Conservation (phyloP, 306 rosid species). For the Prunus davidiana region DNA sequence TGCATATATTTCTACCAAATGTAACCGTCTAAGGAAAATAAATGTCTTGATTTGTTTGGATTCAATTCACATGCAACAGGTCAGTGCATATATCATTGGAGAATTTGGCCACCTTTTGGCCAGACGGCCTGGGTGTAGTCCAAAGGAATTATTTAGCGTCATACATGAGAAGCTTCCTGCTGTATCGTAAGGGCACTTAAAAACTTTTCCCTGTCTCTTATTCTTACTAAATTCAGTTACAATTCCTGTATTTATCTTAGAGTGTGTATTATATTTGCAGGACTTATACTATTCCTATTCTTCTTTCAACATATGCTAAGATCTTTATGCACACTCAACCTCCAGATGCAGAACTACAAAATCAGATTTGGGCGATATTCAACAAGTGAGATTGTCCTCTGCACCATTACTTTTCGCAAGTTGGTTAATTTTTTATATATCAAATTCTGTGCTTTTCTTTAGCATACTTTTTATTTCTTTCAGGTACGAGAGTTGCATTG, state of each 20-base stretch:
- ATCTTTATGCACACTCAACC: conserved; percentile 97
- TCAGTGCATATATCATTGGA: conserved; percentile 94
- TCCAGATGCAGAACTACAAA: conserved; percentile 94
- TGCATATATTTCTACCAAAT: conserved; percentile 10
- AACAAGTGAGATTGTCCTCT: conserved; percentile 66
- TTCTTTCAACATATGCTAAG: conserved; percentile 95
- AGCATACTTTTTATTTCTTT: conserved; percentile 28
- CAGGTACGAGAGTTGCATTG: conserved; percentile 98
- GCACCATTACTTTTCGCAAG: conserved; percentile 10
- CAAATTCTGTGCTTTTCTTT: conserved; percentile 25
- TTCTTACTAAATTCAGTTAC: background rate
- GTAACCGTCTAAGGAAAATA: background rate
- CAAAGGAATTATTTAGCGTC: conserved; percentile 75
- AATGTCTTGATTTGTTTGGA: conserved; percentile 10
- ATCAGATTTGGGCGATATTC: conserved; percentile 92
- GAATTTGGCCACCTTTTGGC: conserved; percentile 97
- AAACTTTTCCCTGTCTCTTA: conserved; percentile 5
- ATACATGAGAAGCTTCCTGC: conserved; percentile 99
- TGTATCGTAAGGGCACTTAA: conserved; percentile 67
- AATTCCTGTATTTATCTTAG: conserved; percentile 24
- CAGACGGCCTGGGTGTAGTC: conserved; percentile 89
- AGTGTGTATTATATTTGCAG: conserved; percentile 52
- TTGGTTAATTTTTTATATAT: conserved; percentile 7
- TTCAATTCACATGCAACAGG: conserved; percentile 56
- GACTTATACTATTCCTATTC: conserved; percentile 80